Evolutionary conservation across 352 stramenopile genomes (phyloP), one percentile per base, ranked within the genome.

Genomic region (Globisporangium barbulae): DNA sequence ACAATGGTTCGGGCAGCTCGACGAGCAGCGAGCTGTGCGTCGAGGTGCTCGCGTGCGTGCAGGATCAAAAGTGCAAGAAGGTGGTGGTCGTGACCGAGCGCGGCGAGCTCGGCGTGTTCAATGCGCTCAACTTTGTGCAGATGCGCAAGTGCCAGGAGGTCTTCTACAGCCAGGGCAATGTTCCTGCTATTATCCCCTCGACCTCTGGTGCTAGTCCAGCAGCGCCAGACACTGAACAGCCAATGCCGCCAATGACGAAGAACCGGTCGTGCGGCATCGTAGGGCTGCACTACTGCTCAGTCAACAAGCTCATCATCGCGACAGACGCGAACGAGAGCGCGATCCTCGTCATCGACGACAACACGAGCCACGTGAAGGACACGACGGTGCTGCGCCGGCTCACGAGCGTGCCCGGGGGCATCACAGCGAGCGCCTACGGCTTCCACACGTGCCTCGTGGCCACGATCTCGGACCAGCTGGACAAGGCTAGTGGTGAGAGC

Each of bases 281-380:
- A 6, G 76, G 79, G 2, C 42, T 92, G 2, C 81, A 92, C 42
- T 92, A 92, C 60, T 90, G 82, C 65, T 90, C 81, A 0, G 75
- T 78, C 8, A 92, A 92, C 67, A 92, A 90, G 57, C 70, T 92
- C 5, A 75, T 92, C 19, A 67, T 92, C 37, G 65, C 74, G 2
- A 73, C 78, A 0, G 77, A 89, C 35, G 63, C 73, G 3, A 67
- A 77, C 19, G 72, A 63, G 0, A 78, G 75, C 31, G 73, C 78
- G 21, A 90, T 91, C 33, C 48, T 81, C 30, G 67, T 93, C 22
- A 75, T 96, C 28, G 82, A 91, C 54, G 81, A 94, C 45, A 84
- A 81, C 67, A 73, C 64, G 1, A 82, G 76, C 30, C 75, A 78
- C 41, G 74, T 71, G 28, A 75, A 69, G 17, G 68, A 81, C 44